Base-by-base conservation (phyloP, 768 basidiomycete genomes). In the Trametes gibbosa region DNA sequence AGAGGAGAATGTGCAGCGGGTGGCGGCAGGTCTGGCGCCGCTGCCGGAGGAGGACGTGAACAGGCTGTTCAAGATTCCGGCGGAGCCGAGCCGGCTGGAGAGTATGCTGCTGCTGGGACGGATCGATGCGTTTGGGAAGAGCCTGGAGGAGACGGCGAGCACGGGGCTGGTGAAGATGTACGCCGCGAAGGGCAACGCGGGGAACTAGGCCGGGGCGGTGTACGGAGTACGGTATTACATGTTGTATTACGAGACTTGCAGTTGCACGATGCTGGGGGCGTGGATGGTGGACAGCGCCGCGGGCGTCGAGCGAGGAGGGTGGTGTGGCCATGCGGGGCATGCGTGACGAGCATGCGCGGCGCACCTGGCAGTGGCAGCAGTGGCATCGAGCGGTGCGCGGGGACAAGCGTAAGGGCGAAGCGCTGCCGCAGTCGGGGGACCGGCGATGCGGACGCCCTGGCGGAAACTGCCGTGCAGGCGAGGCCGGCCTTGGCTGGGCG, bases 1-100 rank as follows among this genome's bases (percentile, higher is more conserved):
- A 70, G 95, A 96, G 71, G 95, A 97, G 75, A 96, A 92, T 68
- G 81, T 80, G 37, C 76, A 76, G 51, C 83, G 95, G 43, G 80
- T 89, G 62, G 86, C 85, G 39, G 91, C 94, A 68, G 95, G 95
- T 13, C 76, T 95, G 50, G 83, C 84, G 24, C 92, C 95, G 63
- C 77, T 95, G 27, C 94, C 95, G 1, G 89, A 93, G 72, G 90
- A 96, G 70, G 89, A 93, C 66, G 83, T 92, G 34, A 79, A 83
- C 67, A 81, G 93, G 62, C 69, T 94, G 69, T 94, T 93, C 79
- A 93, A 89, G 76, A 90, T 94, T 37, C 90, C 93, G 7, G 76
- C 84, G 21, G 95, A 96, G 69, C 95, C 95, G 23, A 93, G 85
- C 70, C 83, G 94, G 59, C 73, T 97, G 63, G 94, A 96, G 66